Evolutionary conservation across 805 yeast genomes (phyloP), one percentile per base, ranked within the genome.

Genomic region (Starmera pachycereana): DNA sequence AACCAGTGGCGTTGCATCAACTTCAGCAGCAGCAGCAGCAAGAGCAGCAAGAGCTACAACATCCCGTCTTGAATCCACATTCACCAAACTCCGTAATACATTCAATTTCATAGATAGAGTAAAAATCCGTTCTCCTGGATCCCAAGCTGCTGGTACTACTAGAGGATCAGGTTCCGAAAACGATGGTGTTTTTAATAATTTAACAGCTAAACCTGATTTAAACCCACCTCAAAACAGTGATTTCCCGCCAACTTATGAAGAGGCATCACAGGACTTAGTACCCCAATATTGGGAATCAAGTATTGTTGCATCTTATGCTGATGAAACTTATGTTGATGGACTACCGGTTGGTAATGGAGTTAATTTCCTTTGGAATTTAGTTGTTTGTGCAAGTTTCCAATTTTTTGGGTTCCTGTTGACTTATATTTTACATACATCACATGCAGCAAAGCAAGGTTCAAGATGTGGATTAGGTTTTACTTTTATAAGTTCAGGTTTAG

Each of bases 241-340:
- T 44, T 66, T 66, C 29, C 81, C 85, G 16, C 97, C 97, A 4
- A 70, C 95, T 1, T 92, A 92, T 61, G 96, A 86, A 41, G 97
- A 89, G 56, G 97, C 96, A 0, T 86, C 96, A 0, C 82, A 87
- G 4, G 98, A 92, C 57, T 75, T 92, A 12, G 78, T 94, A 0
- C 98, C 98, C 1, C 95, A 96, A 32, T 92, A 92, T 61, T 92
- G 97, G 95, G 98, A 92, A 60, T 76, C 89, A 8, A 76, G 92
- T 0, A 77, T 86, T 33, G 71, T 88, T 55, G 74, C 86, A 6
- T 87, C 81, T 8, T 65, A 67, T 59, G 69, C 67, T 30, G 97
- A 92, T 55, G 97, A 90, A 58, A 80, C 92, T 14, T 86, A 86
- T 60, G 87, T 92, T 29, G 96, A 90, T 49, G 97, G 97, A 0